phyloP scores from a whole-genome alignment of 257 asterid species.

The Euphrasia confusa region DNA sequence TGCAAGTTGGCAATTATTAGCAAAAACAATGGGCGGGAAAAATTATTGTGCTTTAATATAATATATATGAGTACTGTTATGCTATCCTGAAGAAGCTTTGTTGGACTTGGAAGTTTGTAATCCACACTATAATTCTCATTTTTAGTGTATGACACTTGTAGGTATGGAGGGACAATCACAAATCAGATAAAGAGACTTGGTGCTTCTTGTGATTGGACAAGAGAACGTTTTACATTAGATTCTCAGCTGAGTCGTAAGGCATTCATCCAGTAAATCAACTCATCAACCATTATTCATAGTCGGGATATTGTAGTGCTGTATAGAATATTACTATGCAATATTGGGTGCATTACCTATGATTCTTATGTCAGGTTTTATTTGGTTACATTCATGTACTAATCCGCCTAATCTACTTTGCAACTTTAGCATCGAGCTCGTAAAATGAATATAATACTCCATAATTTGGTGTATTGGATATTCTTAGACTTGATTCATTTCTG shows the following conservation, averaged over 20 bases:
- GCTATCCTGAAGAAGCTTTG: slow-evolving; percentile 13
- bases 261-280: slow-evolving; percentile 40
- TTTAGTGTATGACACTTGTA: slow-evolving; percentile 30
- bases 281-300: slow-evolving; percentile 31
- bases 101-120: slow-evolving; percentile 20
- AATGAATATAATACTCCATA: slow-evolving; percentile 14
- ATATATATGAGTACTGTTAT: slow-evolving; percentile 1
- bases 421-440: slow-evolving; percentile 6
- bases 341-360: slow-evolving; percentile 2
- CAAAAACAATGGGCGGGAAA: no score
- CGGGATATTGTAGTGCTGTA: slow-evolving; percentile 12
- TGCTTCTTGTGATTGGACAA: slow-evolving; percentile 98
- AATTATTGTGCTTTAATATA: no score
- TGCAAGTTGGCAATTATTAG: no score
- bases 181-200: slow-evolving; percentile 98
- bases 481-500: slow-evolving; percentile 7
- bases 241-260: slow-evolving; percentile 96
- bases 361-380: slow-evolving; percentile 12
- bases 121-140: slow-evolving; percentile 17
- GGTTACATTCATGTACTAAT: slow-evolving; percentile 8
- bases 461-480: slow-evolving; percentile 15
- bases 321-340: slow-evolving; percentile 18
- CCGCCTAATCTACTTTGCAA: slow-evolving; percentile 1
- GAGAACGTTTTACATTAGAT: slow-evolving; percentile 91
- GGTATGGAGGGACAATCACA: slow-evolving; percentile 97